Evolutionary conservation across 768 basidiomycete species (phyloP), one percentile per base, ranked within the genome.

Genomic region (Lentinula raphanica): DNA sequence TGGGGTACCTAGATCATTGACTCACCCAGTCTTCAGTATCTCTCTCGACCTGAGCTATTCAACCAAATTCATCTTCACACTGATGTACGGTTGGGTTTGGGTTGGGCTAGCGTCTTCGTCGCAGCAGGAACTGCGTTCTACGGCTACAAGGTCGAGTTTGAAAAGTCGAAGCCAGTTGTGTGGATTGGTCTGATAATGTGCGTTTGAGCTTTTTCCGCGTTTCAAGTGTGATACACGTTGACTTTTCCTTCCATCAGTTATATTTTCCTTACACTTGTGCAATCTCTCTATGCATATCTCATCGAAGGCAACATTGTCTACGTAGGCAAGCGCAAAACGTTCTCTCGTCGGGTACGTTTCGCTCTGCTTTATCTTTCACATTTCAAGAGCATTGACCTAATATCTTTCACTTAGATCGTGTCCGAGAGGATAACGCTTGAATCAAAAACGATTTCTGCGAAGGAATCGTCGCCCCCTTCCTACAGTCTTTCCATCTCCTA

Each of bases 91-190:
- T 81, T 98, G 42, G 85, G 75, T 0, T 79, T 98, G 12, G 96
- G 96, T 28, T 98, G 93, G 90, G 74, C 86, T 15, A 84, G 88
- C 60, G 89, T 94, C 48, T 79, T 94, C 59, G 79, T 95, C 15
- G 92, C 94, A 21, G 81, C 80, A 44, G 88, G 82, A 12, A 92
- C 92, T 28, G 88, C 87, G 32, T 76, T 92, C 42, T 96, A 96
- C 66, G 91, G 92, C 32, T 93, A 87, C 72, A 87, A 88, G 66
- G 75, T 87, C 45, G 88, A 90, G n/a, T 98, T 96, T 69, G 91
- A 96, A 70, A 81, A 87, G 69, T 85, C 89, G 60, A 96, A 97
- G 73, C 80, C 83, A 11, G 83, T 83, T 31, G 83, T 96, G 19
- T 87, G 86, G 79, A 78, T 79, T 8, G 94, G 93, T 2, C 81